These are phyloP conservation scores for Pythium periplocum DNA, from an alignment of 352 stramenopile species.

Conservation along the genomic window DNA sequence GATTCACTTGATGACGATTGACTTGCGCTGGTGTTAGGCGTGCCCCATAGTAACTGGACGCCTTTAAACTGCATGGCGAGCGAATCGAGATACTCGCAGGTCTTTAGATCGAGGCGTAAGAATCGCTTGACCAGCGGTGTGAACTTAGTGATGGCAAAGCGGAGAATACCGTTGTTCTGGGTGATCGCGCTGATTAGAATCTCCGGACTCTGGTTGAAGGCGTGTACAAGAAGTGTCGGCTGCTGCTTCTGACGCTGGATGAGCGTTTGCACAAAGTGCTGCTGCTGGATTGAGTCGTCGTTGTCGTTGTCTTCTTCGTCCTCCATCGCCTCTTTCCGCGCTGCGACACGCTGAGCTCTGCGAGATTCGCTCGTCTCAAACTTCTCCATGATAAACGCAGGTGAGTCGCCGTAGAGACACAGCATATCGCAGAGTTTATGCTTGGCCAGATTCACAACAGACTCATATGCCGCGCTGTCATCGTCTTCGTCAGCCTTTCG, in stretches of 20 bases:
- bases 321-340: slow-evolving; percentile 11
- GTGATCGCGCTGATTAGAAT: slow-evolving; percentile 55
- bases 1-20: slow-evolving; percentile 6
- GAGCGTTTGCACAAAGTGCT: slow-evolving; percentile 34
- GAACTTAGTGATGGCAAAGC: slow-evolving; percentile 71
- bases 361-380: slow-evolving; percentile 33
- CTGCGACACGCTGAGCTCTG: slow-evolving; percentile 8
- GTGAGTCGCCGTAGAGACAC: slow-evolving; percentile 32
- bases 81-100: slow-evolving; percentile 45
- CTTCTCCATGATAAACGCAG: slow-evolving; percentile 39
- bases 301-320: slow-evolving; percentile 19
- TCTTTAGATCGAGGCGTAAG: slow-evolving; percentile 49
- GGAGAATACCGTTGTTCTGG: slow-evolving; percentile 61
- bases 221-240: slow-evolving; percentile 47
- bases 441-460: slow-evolving; percentile 16
- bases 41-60: slow-evolving; percentile 61
- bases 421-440: slow-evolving; percentile 34
- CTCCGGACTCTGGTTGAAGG: slow-evolving; percentile 58
- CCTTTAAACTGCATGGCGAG: slow-evolving; percentile 44
- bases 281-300: no score
- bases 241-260: slow-evolving; percentile 51
- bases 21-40: slow-evolving; percentile 1
- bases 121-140: slow-evolving; percentile 59
- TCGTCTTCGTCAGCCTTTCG: slow-evolving; percentile 1
- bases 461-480: not conserved